phyloP scores from a whole-genome alignment of 2,329 filamentous ascomycete species.

The Mycosphaerella sp. region DNA sequence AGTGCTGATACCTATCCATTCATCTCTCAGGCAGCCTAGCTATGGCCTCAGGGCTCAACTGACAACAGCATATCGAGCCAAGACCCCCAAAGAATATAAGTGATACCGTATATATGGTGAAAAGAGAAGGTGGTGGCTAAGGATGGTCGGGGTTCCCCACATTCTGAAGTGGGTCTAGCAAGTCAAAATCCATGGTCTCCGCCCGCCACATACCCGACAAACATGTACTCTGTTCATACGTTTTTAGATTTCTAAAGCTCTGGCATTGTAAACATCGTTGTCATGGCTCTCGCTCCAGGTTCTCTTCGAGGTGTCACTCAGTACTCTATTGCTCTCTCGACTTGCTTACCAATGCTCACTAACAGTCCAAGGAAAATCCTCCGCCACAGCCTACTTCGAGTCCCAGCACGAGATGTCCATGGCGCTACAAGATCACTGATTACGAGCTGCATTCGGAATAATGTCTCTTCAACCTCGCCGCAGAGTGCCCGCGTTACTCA shows the following conservation, averaged over 20 bases:
- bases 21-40: too few relatives aligned
- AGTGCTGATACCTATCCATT: too few relatives aligned
- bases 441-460: neutral
- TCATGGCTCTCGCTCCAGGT: neutral
- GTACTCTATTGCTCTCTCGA: neutral
- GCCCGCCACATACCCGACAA: too few relatives aligned
- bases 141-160: too few relatives aligned
- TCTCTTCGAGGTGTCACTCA: neutral
- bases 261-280: neutral
- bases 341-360: neutral
- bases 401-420: neutral
- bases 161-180: too few relatives aligned
- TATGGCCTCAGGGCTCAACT: too few relatives aligned
- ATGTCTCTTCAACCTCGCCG: neutral
- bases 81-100: too few relatives aligned
- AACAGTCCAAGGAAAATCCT: neutral
- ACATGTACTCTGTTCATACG: too few relatives aligned
- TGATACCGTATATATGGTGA: too few relatives aligned
- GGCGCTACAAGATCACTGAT: neutral
- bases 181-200: too few relatives aligned
- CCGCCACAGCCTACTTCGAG: neutral
- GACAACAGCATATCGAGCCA: too few relatives aligned
- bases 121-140: too few relatives aligned
- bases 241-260: neutral
- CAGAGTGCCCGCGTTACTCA: constrained; percentile 6